Base-by-base conservation (phyloP, 139 green algal species). In the Chlorella sp. region DNA sequence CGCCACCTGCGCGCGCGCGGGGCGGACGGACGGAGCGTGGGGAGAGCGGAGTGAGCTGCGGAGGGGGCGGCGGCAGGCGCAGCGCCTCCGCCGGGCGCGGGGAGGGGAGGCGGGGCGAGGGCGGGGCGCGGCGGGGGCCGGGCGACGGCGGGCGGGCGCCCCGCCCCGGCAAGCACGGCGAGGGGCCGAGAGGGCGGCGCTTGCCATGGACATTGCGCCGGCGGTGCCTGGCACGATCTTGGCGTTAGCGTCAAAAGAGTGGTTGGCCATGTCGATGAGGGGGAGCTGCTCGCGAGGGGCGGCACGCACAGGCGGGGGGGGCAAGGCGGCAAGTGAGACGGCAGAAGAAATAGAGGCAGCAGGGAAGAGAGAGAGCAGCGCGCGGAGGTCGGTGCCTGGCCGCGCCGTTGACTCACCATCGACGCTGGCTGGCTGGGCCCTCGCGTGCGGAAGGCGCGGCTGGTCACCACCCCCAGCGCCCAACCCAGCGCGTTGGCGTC, bases 251-350 rank as follows among this genome's bases (percentile, higher is more conserved):
- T 67, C 11, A 35, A 90, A 95, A 27, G 62, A 84, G 76, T 97
- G 92, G 81, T 97, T 97, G 67, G 75, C 82, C 89, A 97, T 93
- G 81, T 94, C 92, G 21, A 97, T 92, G 1, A 97, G 82, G 0
- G 91, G 90, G 63, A 97, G 83, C 84, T n/a, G n/a, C 94, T 78
- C 8, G 88, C 70, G 46, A 61, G 45, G 60, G 72, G 69, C 69
- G 65, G 69, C 53, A 43, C 11, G 11, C n/a, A 50, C 19, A 31
- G 45, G 27, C 33, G 23, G 33, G 29, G n/a, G 64, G 15, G n/a
- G n/a, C n/a, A n/a, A n/a, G n/a, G n/a, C n/a, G n/a, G n/a, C n/a
- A n/a, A n/a, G n/a, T n/a, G n/a, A n/a, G n/a, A n/a, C n/a, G n/a
- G n/a, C n/a, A n/a, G n/a, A n/a, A n/a, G n/a, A n/a, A n/a, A n/a